Evolutionary conservation across 2,329 filamentous ascomycete species (phyloP), one percentile per base, ranked within the genome.

Genomic region (Calonectria pauciramosa): DNA sequence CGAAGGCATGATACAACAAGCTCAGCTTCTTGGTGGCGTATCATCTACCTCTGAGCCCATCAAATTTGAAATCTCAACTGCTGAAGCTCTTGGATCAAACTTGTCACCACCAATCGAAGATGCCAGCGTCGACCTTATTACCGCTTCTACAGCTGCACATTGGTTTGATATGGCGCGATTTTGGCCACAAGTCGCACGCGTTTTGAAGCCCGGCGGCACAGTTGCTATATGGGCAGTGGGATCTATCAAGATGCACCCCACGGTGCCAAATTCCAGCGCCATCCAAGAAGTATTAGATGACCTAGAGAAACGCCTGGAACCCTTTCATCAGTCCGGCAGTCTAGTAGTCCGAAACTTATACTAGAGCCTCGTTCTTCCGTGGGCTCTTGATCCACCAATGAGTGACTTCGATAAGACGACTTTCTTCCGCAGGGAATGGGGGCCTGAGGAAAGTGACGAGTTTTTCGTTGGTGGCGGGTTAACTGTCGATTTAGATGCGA

Each of bases 101-200:
- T 73, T 85, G 14, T 83, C 52, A 75, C 75, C 52, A 34, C 78
- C 79, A 1, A 73, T 88, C 4, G 75, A 75, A 4, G 83, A 84
- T 32, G 78, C 71, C 9, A 86, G 82, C 66, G 86, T 91, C 10
- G 89, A 91, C 77, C 80, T 91, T 18, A 83, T 91, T 75, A 88
- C 86, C 0, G 86, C 87, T 83, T 88, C 88, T 0, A 89, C 85
- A 4, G 87, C 89, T 0, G 89, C 89, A 0, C 91, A 92, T 80
- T 92, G 90, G 90, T 91, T 92, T 82, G 86, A 92, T 75, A 87
- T 91, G 86, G 76, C 83, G 0, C 69, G 70, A 0, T 91, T 92
- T 82, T 92, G 89, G 86, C 64, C 75, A 4, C 81, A 82, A 0
- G 90, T 89, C 0, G 87, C 87, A 0, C 82, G 82, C 18, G 82